Evolutionary conservation across 2,329 filamentous ascomycete species (phyloP), one percentile per base, ranked within the genome.

Genomic region (Fusarium zealandicum): DNA sequence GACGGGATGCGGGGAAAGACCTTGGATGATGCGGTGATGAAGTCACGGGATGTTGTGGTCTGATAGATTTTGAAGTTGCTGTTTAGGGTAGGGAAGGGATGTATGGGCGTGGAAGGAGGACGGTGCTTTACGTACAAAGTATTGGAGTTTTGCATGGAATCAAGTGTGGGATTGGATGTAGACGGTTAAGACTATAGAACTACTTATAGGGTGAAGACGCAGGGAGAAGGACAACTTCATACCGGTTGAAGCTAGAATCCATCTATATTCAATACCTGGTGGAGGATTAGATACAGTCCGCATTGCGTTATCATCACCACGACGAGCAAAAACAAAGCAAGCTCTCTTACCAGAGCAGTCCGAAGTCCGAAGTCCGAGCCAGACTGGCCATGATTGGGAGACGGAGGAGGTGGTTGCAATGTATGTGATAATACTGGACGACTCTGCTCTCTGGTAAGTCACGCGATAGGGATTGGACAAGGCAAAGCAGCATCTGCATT

Each of bases 1-100:
- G 16, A 18, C 41, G 20, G 12, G 28, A 28, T 30, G 41, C 45
- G 37, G 48, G 20, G 25, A 27, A 27, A 40, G 37, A 28, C 25
- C 45, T 31, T 32, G 32, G 33, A 59, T 48, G 58, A 59, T 59
- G 59, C 35, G 42, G 54, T 30, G 48, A 59, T 52, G 50, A 56
- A 62, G 50, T 61, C 59, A 59, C 59, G 49, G 25, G 46, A 9
- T 16, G 11, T 22, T 20, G 13, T 8, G 13, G 10, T 39, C 38
- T 40, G 35, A 36, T 31, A 48, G 41, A 27, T 44, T 38, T 27
- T n/a, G 5, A 18, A 9, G 14, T 40, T n/a, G 31, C 14, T 42
- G 41, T 25, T 32, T 16, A 44, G 37, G 54, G 38, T 47, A 47
- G 17, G 43, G 33, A 37, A 37, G 20, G 20, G 14, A 46, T 20